These are phyloP conservation scores for Scleroderma bovista DNA, from an alignment of 768 basidiomycete species.

Conservation along the genomic window DNA sequence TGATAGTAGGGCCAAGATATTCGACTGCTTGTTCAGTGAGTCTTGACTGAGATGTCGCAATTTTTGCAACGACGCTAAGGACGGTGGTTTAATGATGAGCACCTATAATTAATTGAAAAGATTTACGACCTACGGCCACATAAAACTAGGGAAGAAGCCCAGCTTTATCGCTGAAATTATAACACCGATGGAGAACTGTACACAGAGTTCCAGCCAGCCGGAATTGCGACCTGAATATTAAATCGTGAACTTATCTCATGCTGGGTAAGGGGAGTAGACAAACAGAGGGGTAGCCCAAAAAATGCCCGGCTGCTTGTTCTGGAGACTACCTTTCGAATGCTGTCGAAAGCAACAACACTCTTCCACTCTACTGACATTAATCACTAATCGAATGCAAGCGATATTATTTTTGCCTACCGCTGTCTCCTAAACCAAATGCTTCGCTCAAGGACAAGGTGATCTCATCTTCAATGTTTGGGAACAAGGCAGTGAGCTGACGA, in stretches of 20 bases:
- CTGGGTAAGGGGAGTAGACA: conserved; percentile 7
- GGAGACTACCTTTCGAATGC: conserved; percentile 31
- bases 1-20: conserved; percentile 25
- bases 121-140: conserved; percentile 28
- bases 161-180: conserved; percentile 13
- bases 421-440: background rate
- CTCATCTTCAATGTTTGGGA: background rate
- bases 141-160: conserved; percentile 25
- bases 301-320: conserved; percentile 42
- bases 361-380: conserved; percentile 34
- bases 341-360: conserved; percentile 20
- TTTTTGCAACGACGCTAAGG: conserved; percentile 14
- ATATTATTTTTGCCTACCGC: background rate
- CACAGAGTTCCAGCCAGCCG: conserved; percentile 29
- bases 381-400: background rate
- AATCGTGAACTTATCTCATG: background rate
- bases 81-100: background rate
- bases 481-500: background rate
- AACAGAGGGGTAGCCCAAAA: conserved; percentile 46
- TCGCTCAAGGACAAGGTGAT: background rate
- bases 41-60: conserved; percentile 6
- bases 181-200: conserved; percentile 27
- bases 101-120: background rate
- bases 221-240: conserved; percentile 31
- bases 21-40: conserved; percentile 5